phyloP scores from a whole-genome alignment of 805 yeast genomes.

The Debaryomyces hansenii region DNA sequence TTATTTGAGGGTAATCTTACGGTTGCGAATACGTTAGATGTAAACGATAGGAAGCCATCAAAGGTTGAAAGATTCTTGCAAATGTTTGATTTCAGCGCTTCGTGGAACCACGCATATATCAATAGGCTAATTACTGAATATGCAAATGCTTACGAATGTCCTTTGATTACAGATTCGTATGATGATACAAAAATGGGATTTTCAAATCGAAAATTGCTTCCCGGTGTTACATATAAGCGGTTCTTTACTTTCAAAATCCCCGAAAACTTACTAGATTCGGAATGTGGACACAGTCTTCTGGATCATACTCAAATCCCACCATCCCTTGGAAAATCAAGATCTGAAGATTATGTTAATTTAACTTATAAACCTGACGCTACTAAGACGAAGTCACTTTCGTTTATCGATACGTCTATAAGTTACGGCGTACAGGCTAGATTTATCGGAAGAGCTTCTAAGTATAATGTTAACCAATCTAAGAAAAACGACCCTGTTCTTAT shows the following conservation, averaged over 20 bases:
- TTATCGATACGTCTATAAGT: slow-evolving; percentile 23
- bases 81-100: slow-evolving; percentile 53
- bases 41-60: slow-evolving; percentile 9
- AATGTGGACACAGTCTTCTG: slow-evolving; percentile 32
- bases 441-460: slow-evolving; percentile 38
- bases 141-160: slow-evolving; percentile 13
- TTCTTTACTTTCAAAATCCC: slow-evolving; percentile 45
- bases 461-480: slow-evolving; percentile 18
- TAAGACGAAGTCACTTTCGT: slow-evolving; percentile 27
- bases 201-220: slow-evolving; percentile 13
- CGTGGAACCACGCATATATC: slow-evolving; percentile 43
- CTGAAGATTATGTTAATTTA: slow-evolving; percentile 12
- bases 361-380: slow-evolving; percentile 2
- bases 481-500: slow-evolving; percentile 24
- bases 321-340: slow-evolving; percentile 24
- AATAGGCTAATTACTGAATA: slow-evolving; percentile 31
- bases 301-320: slow-evolving; percentile 39
- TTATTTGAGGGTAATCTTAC: slow-evolving; percentile 53
- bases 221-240: slow-evolving; percentile 30
- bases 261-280: slow-evolving; percentile 32
- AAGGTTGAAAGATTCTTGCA: slow-evolving; percentile 38
- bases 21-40: slow-evolving; percentile 17
- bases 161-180: slow-evolving; percentile 19
- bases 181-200: slow-evolving; percentile 26
- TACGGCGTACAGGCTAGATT: slow-evolving; percentile 38